Evolutionary conservation across 805 yeast genomes (phyloP), one percentile per base, ranked within the genome.

Genomic region (Kazachstania psychrophila): DNA sequence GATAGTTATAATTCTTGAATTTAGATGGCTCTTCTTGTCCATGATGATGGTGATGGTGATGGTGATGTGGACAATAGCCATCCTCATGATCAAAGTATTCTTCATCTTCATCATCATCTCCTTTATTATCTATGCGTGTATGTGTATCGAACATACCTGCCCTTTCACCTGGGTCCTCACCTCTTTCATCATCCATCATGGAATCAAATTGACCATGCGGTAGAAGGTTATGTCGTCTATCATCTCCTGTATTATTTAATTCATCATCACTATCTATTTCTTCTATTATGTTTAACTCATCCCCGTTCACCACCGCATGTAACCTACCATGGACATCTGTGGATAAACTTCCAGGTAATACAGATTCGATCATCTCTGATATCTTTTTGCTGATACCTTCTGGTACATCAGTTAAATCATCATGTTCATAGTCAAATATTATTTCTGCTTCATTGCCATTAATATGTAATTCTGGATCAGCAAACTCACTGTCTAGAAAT

Each of bases 381-480:
- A 54, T 48, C 28, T 45, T 46, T 32, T 46, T 54, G 16, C 56
- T 51, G 13, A 54, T 45, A 14, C 48, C 52, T 27, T 49, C 48
- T 11, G 55, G 51, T 11, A 50, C 39, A 25, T 52, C 56, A 8
- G 42, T 39, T 14, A 51, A 39, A 15, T 46, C 51, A 28, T 50
- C 51, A 3, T 52, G 46, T 20, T 52, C 60, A 33, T 51, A 55
- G 35, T 56, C 61, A 37, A 56, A 56, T 19, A 56, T 47, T 25
- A 54, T 47, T 26, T 54, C 58, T 3, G 52, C 56, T 20, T 54
- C 56, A n/a, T 44, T 51, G 10, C 44, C 51, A 33, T 47, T 47
- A 11, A 52, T 37, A 31, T 49, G 52, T 10, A 54, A 31, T 33
- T 50, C 56, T 9, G 59, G 50, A 24, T 51, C 53, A 6, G 44